Conservation (phyloP, 2,329 filamentous ascomycete genomes). For the Thielaviopsis euricoi region DNA sequence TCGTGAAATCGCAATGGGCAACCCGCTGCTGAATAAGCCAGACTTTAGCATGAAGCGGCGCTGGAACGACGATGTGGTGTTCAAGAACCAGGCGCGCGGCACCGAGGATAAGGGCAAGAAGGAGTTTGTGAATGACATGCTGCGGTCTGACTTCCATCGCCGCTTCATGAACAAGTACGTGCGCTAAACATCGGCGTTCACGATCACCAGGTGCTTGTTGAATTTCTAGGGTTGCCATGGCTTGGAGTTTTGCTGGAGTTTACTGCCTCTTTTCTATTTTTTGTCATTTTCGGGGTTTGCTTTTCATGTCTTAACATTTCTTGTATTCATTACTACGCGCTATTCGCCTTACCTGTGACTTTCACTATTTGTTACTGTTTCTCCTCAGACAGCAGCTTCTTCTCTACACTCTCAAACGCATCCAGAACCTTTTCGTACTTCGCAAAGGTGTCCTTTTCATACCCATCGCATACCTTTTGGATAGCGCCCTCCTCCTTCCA, state of each 20-base stretch:
- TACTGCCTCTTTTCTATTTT: slow-evolving; percentile 11
- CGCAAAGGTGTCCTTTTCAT: slow-evolving; percentile 56
- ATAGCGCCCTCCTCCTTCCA: slow-evolving; percentile 81
- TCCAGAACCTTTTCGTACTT: slow-evolving; percentile 60
- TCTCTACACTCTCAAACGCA: slow-evolving; percentile 65
- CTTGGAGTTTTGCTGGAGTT: slow-evolving; percentile 6
- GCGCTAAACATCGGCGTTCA: slow-evolving; percentile 22
- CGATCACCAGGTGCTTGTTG: background rate
- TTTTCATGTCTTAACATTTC: background rate
- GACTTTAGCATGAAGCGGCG: slow-evolving; percentile 84
- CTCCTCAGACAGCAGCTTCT: slow-evolving; percentile 29
- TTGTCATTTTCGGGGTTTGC: background rate
- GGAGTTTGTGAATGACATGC: slow-evolving; percentile 93
- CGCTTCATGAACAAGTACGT: slow-evolving; percentile 75
- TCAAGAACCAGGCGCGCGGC: slow-evolving; percentile 94
- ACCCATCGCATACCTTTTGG: slow-evolving; percentile 68
- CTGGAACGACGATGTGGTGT: slow-evolving; percentile 98
- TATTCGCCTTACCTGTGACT: too few relatives aligned
- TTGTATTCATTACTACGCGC: background rate
- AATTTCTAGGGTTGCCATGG: background rate
- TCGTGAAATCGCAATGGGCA: slow-evolving; percentile 77
- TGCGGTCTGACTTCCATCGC: slow-evolving; percentile 94
- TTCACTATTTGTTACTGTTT: slow-evolving; percentile 13
- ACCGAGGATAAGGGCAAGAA: slow-evolving; percentile 85
- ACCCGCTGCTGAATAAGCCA: slow-evolving; percentile 74